Evolutionary conservation across 148 eudicot species (phyloP).

Genomic region (Cornus controversa): DNA sequence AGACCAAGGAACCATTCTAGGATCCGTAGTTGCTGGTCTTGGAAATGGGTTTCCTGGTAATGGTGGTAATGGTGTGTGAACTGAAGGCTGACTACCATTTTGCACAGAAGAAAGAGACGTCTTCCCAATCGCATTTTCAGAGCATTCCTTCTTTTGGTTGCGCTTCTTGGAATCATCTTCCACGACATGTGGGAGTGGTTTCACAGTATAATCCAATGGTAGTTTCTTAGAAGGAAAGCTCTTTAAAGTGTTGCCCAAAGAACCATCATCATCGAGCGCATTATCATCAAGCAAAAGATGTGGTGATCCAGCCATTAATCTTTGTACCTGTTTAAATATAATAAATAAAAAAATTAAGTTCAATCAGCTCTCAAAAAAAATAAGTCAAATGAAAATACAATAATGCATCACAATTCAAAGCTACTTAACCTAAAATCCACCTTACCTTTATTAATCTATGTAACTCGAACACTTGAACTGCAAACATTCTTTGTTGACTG

Average conservation of each 20-base stretch:
- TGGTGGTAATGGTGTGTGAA: constrained; percentile 30
- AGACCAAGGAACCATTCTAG: constrained; percentile 43
- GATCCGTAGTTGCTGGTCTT: constrained; percentile 30
- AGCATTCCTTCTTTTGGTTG: constrained; percentile 43
- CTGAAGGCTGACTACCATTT: constrained; percentile 35
- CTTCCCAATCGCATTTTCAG: constrained; percentile 58
- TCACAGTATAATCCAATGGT: constrained; percentile 42
- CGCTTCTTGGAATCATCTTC: constrained; percentile 43
- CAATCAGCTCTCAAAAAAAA: background rate
- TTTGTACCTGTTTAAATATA: constrained; percentile 69
- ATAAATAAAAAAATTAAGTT: constrained; percentile 14
- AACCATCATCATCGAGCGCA: constrained; percentile 52
- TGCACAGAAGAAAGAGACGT: constrained; percentile 38
- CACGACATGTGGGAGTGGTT: constrained; percentile 28
- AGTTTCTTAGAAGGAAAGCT: constrained; percentile 40
- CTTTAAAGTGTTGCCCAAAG: constrained; percentile 43
- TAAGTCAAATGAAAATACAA: background rate
- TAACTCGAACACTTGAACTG: constrained; percentile 94
- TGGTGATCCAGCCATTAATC: constrained; percentile 77
- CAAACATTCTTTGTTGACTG: constrained; percentile 91
- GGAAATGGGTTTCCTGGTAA: constrained; percentile 25
- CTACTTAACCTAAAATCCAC: background rate
- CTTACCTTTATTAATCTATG: constrained; percentile 88
- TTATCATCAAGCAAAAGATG: constrained; percentile 52
- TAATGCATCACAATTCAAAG: background rate